phyloP scores from a whole-genome alignment of 2,329 filamentous ascomycete species.

The Pseudogymnoascus sp. region DNA sequence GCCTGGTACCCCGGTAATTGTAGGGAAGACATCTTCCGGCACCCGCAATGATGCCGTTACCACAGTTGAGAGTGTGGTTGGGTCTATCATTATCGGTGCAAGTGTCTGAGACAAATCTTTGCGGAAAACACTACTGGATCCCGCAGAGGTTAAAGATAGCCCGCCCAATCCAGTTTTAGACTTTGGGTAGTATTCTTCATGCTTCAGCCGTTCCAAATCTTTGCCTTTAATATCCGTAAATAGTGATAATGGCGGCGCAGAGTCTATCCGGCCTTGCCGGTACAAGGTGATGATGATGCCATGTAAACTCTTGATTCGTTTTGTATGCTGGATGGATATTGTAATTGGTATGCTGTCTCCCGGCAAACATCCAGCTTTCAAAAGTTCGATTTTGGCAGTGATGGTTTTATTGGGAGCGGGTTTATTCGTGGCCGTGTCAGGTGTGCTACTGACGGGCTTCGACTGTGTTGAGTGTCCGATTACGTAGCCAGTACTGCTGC shows the following conservation, averaged over 20 bases:
- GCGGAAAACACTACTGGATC: constrained; percentile 85
- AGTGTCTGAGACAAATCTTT: constrained; percentile 90
- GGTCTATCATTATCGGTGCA: constrained; percentile 81
- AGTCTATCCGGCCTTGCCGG: constrained; percentile 83
- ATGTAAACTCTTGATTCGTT: constrained; percentile 81
- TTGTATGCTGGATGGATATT: constrained; percentile 79
- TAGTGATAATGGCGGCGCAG: constrained; percentile 48
- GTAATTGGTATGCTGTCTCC: constrained; percentile 77
- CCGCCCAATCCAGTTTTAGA: constrained; percentile 82
- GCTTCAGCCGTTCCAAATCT: constrained; percentile 58
- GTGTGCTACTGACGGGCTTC: constrained; percentile 54
- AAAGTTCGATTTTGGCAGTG: constrained; percentile 74
- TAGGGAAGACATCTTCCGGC: constrained; percentile 86
- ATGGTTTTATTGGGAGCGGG: constrained; percentile 68
- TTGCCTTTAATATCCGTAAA: constrained; percentile 47
- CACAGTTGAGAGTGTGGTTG: constrained; percentile 65
- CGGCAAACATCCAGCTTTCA: constrained; percentile 75
- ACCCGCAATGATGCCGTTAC: constrained; percentile 79
- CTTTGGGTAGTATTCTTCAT: constrained; percentile 75
- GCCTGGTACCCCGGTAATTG: constrained; percentile 80
- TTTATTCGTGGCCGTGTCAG: constrained; percentile 28
- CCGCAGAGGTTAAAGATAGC: constrained; percentile 75
- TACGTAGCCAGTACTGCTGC: constrained; percentile 28
- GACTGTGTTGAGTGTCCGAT: constrained; percentile 39
- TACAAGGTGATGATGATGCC: constrained; percentile 91